phyloP scores from a whole-genome alignment of 257 asterid genomes.

The Nicotiana tomentosiformis region DNA sequence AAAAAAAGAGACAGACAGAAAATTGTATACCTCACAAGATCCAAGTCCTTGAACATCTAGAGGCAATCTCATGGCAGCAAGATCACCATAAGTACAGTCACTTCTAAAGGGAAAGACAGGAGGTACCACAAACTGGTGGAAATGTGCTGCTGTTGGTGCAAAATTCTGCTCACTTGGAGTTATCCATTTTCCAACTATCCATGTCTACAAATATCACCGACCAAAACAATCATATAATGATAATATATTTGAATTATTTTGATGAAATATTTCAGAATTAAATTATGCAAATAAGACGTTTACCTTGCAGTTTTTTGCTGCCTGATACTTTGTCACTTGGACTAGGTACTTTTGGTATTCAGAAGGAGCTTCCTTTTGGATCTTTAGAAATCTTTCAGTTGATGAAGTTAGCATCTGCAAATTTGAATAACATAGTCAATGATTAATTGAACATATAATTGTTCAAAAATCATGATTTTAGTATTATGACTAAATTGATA shows the following conservation, averaged over 20 bases:
- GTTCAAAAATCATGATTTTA: neutral
- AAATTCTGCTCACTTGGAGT: constrained; percentile 65
- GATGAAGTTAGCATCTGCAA: constrained; percentile 78
- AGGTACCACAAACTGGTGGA: constrained; percentile 93
- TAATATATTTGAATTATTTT: too few relatives aligned
- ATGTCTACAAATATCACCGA: constrained; percentile 28
- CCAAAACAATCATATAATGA: too few relatives aligned
- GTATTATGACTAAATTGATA: neutral
- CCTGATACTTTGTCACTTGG: constrained; percentile 82
- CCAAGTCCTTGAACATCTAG: constrained; percentile 77
- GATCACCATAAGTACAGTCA: constrained; percentile 83
- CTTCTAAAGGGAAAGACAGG: constrained; percentile 57
- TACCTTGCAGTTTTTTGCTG: constrained; percentile 83
- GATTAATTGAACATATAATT: neutral
- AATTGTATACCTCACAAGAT: constrained; percentile 60
- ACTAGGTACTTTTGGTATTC: constrained; percentile 59
- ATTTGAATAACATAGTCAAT: neutral
- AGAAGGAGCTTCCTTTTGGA: constrained; percentile 68
- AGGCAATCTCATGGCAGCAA: constrained; percentile 87
- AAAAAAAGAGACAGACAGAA: neutral
- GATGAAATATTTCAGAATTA: too few relatives aligned
- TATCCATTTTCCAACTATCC: constrained; percentile 97
- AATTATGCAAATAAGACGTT: too few relatives aligned
- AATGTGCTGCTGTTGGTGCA: constrained; percentile 80
- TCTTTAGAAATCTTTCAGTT: constrained; percentile 63